Conservation (phyloP, 2,329 filamentous ascomycete genomes). For the Talaromyces sp. region DNA sequence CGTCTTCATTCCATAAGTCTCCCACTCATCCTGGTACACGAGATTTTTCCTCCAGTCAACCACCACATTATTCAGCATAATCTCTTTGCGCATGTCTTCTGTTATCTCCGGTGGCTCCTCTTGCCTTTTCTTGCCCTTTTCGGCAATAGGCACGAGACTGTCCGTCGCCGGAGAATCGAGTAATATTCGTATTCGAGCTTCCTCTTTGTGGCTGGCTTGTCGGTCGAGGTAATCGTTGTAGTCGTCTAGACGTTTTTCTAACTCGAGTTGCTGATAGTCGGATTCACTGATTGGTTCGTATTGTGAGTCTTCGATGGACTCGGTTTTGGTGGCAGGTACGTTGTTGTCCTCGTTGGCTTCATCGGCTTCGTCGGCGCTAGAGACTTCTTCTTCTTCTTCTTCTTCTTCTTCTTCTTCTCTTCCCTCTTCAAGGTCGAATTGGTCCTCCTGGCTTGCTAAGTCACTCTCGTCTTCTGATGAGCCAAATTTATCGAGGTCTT, state of each 20-base stretch:
- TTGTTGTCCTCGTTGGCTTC: neutral
- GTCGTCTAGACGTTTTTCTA: conserved; percentile 25
- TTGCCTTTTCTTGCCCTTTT: conserved; percentile 21
- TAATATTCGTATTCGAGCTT: conserved; percentile 40
- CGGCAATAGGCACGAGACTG: neutral
- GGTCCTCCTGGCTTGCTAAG: neutral
- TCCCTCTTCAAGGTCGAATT: neutral
- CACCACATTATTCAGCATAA: conserved; percentile 28
- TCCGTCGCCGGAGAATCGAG: conserved; percentile 10
- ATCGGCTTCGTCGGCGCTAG: neutral
- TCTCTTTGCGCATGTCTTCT: conserved; percentile 31
- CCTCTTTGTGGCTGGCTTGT: conserved; percentile 43
- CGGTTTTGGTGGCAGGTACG: neutral
- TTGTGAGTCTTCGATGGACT: neutral
- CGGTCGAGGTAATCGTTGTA: conserved; percentile 51
- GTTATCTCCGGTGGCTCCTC: conserved; percentile 23
- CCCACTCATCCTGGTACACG: conserved; percentile 51
- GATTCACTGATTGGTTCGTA: neutral
- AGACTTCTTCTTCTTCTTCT: neutral
- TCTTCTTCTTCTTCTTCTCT: neutral
- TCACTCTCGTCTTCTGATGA: neutral
- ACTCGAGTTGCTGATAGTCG: neutral
- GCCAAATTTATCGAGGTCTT: neutral
- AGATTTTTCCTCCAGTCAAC: conserved; percentile 49
- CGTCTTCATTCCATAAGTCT: conserved; percentile 37